Evolutionary conservation across 192 early-diverging fungal species (phyloP), one percentile per base, ranked within the genome.

Genomic region (Entomortierella lignicola): DNA sequence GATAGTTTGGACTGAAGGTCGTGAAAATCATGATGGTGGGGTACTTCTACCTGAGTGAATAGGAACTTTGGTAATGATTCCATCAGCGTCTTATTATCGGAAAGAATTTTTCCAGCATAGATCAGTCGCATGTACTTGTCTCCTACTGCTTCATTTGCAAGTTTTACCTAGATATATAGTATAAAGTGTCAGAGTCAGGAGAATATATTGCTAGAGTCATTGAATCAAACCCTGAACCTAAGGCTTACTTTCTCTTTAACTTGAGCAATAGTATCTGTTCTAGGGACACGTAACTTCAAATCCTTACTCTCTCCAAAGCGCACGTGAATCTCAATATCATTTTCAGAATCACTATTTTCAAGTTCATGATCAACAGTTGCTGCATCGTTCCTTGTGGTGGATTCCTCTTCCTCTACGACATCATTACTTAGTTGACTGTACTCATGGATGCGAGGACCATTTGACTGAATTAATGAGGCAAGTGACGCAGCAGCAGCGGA

Each of bases 41-140:
- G 60, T 1, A 77, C 55, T 41, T 68, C 56, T 20, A 77, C 63
- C 12, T 73, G 71, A 2, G 57, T 55, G 41, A 70, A 69, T 7
- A 73, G 60, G 2, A 63, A 73, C 31, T 66, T 71, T 54, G 74
- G 74, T 30, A 77, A n/a, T 15, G 66, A 84, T 15, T 85, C 72
- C 15, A 59, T 75, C 37, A 87, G 50, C 0, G 68, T 63, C 48
- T 71, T 59, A 18, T 66, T 53, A 44, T 85, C 83, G 12, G 72
- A 31, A 17, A 89, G 51, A 1, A 89, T 73, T 51, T 84, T 71
- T 18, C 87, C 87, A 39, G 80, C 61, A 58, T 86, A 80, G 42
- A 89, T 89, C 18, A 89, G 37, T 5, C 87, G 82, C 34, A 89
- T 52, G 51, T 89, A 73, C 57, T 87, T 89, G 26, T 77, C 71